Evolutionary conservation across 495 filamentous ascomycete genomes (phyloP).

Genomic region (Viridothelium virens): DNA sequence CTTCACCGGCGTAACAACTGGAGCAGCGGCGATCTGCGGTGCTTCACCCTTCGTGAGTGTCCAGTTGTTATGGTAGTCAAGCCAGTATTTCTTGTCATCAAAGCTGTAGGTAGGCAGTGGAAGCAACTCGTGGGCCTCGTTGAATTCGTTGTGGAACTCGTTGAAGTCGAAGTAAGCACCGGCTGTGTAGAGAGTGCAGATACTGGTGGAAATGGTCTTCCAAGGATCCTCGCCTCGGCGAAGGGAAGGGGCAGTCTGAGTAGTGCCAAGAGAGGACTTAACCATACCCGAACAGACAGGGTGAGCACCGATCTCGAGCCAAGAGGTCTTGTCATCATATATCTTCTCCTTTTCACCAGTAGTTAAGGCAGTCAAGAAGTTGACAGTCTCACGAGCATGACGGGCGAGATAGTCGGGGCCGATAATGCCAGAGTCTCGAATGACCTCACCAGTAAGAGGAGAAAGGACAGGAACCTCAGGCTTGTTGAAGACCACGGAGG

Average conservation of each 20-base stretch:
- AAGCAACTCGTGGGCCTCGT: slow-evolving; percentile 36
- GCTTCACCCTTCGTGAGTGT: slow-evolving; percentile 43
- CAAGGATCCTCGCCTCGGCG: slow-evolving; percentile 42
- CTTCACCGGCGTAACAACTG: slow-evolving; percentile 21
- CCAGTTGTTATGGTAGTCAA: slow-evolving; percentile 46
- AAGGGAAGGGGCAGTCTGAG: slow-evolving; percentile 38
- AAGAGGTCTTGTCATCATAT: slow-evolving; percentile 40
- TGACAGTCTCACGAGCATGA: slow-evolving; percentile 40
- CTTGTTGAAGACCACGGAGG: slow-evolving; percentile 38
- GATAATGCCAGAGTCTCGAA: slow-evolving; percentile 38
- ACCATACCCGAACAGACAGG: slow-evolving; percentile 40
- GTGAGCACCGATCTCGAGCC: slow-evolving; percentile 40
- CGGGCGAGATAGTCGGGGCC: slow-evolving; percentile 38
- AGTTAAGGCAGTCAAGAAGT: slow-evolving; percentile 38
- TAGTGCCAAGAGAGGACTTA: slow-evolving; percentile 35
- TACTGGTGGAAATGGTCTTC: slow-evolving; percentile 39
- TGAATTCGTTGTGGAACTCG: slow-evolving; percentile 43
- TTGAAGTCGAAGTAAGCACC: slow-evolving; percentile 42
- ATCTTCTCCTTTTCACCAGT: slow-evolving; percentile 35
- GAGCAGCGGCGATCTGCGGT: slow-evolving; percentile 21
- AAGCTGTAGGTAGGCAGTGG: slow-evolving; percentile 43
- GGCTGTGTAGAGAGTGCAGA: slow-evolving; percentile 35
- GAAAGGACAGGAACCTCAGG: slow-evolving; percentile 37
- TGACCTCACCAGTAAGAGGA: slow-evolving; percentile 38
- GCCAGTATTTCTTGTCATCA: slow-evolving; percentile 47